phyloP scores from a whole-genome alignment of 441 rosid genomes.

The Populus hybrid region DNA sequence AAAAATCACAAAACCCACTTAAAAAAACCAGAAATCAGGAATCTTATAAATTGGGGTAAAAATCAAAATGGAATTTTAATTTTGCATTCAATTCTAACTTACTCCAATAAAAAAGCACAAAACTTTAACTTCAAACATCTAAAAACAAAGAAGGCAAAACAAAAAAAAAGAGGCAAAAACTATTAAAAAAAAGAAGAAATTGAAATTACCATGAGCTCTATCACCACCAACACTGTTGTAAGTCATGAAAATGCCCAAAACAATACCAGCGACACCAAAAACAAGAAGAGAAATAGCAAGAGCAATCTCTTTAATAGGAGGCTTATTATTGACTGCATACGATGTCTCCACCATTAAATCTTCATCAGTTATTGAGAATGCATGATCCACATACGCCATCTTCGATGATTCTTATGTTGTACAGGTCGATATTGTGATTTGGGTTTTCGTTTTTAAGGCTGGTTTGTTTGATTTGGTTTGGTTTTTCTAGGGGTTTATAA shows the following conservation, averaged over 20 bases:
- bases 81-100: not conserved
- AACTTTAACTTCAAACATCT: not conserved
- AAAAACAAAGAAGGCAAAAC: too few species aligned
- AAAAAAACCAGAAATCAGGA: not conserved
- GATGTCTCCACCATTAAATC: slow-evolving; percentile 77
- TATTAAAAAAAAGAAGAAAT: not conserved
- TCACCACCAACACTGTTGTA: slow-evolving; percentile 80
- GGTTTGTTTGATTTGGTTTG: not conserved
- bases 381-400: slow-evolving; percentile 98
- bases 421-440: not conserved
- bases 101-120: not conserved
- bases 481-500: not conserved
- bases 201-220: slow-evolving; percentile 64
- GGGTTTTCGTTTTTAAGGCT: not conserved
- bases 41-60: not conserved
- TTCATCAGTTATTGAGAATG: slow-evolving; percentile 92
- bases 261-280: slow-evolving; percentile 72
- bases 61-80: not conserved
- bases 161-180: not conserved
- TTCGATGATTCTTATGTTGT: not conserved
- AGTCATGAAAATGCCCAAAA: slow-evolving; percentile 67
- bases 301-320: slow-evolving; percentile 93
- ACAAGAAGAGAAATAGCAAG: slow-evolving; percentile 86
- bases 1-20: not conserved
- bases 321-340: slow-evolving; percentile 68